Percentiles rank a stretch among this genome's conserved stretches.
These are phyloP conservation scores for Gaeumannomyces sp. DNA, from an alignment of 2,329 filamentous ascomycete genomes.

Conservation along the genomic window DNA sequence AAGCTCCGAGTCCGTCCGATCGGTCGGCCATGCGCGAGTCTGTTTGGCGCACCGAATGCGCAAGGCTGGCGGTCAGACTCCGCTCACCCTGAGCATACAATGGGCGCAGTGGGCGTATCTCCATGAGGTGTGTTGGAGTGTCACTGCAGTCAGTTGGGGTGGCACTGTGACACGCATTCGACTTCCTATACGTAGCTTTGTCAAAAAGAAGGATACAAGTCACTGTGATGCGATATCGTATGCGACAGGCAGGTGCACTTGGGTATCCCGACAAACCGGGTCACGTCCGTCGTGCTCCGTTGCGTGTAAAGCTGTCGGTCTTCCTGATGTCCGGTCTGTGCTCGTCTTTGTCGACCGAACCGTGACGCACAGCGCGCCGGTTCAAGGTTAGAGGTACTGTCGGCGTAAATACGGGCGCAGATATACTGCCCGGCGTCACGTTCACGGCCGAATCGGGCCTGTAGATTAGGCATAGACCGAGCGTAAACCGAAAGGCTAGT, in stretches of 20 bases:
- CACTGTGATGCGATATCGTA: neutral
- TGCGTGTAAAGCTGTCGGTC: neutral
- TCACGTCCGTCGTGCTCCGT: no score
- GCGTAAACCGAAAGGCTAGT: neutral
- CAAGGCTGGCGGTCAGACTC: neutral
- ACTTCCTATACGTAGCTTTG: no score
- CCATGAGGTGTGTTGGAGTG: neutral
- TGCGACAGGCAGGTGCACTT: neutral
- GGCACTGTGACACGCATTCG: neutral
- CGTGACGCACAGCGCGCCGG: neutral
- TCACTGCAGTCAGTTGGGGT: neutral
- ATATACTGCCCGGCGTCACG: no score
- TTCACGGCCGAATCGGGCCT: no score
- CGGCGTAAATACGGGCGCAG: no score
- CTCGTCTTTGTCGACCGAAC: no score
- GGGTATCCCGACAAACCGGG: no score
- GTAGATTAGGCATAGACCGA: no score
- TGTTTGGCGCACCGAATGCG: neutral
- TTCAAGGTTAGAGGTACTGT: no score
- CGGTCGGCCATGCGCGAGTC: no score
- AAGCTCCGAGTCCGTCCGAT: neutral
- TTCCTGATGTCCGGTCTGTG: neutral
- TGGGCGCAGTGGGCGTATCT: neutral
- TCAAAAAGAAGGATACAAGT: neutral
- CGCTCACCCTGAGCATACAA: no score